phyloP scores from a whole-genome alignment of 805 yeast genomes.

The Cyberlindnera petersonii region DNA sequence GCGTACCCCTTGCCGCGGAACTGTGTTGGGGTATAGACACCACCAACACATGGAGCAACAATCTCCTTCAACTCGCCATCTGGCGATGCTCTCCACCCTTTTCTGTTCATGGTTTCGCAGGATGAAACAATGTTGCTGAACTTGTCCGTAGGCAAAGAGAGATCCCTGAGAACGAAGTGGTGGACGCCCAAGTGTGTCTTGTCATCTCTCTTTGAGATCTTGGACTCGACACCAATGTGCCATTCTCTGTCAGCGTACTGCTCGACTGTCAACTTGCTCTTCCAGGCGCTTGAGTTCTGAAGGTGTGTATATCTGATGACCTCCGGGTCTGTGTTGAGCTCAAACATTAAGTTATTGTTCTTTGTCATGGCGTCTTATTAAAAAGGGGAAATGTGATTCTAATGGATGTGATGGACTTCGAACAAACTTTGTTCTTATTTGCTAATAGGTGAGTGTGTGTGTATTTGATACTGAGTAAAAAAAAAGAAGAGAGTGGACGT shows the following conservation, averaged over 20 bases:
- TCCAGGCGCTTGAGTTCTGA: slow-evolving; percentile 34
- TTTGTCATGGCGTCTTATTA: slow-evolving; percentile 8
- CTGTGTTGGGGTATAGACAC: slow-evolving; percentile 49
- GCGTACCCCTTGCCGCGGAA: slow-evolving; percentile 58
- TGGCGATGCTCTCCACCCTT: slow-evolving; percentile 31
- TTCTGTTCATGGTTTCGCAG: slow-evolving; percentile 38
- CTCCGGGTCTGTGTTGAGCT: slow-evolving; percentile 29
- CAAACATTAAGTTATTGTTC: slow-evolving; percentile 11
- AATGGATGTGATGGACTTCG: neutral
- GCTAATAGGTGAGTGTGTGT: too few relatives aligned
- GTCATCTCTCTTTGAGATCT: slow-evolving; percentile 23
- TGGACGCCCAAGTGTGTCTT: slow-evolving; percentile 29
- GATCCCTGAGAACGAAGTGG: slow-evolving; percentile 33
- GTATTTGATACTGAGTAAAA: too few relatives aligned
- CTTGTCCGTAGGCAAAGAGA: slow-evolving; percentile 20
- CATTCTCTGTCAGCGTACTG: slow-evolving; percentile 37
- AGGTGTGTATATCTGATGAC: slow-evolving; percentile 34
- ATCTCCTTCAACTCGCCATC: slow-evolving; percentile 29
- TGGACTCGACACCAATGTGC: slow-evolving; percentile 28
- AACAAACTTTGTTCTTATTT: too few relatives aligned
- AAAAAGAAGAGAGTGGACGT: too few relatives aligned
- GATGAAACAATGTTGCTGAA: slow-evolving; percentile 34
- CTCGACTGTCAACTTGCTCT: slow-evolving; percentile 30
- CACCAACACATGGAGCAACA: slow-evolving; percentile 47
- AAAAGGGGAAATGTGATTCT: neutral